phyloP scores from a whole-genome alignment of 768 basidiomycete genomes.

The Auricularia cornea region DNA sequence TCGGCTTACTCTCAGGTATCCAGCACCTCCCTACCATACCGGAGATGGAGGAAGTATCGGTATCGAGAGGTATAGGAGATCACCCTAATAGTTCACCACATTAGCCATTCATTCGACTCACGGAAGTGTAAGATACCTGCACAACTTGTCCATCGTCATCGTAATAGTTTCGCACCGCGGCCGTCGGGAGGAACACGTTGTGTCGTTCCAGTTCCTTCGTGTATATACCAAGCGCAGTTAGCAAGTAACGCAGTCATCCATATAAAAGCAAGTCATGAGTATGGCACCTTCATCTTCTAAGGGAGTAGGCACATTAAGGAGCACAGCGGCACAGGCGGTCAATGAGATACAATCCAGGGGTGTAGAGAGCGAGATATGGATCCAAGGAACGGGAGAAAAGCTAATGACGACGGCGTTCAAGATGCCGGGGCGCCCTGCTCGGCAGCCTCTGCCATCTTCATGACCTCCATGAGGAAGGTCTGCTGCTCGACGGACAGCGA shows the following conservation, averaged over 20 bases:
- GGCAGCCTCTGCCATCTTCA: conserved; percentile 54
- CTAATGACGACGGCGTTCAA: background rate
- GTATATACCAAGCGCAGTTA: too few species aligned
- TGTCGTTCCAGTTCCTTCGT: too few species aligned
- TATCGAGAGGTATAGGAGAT: background rate
- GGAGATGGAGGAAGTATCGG: background rate
- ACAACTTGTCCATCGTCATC: too few species aligned
- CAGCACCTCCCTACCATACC: background rate
- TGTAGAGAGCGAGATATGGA: background rate
- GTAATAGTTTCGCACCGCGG: too few species aligned
- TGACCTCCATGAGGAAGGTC: conserved; percentile 76
- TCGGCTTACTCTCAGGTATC: background rate
- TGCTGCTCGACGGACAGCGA: conserved; percentile 66
- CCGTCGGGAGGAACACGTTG: too few species aligned
- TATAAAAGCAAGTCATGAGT: too few species aligned
- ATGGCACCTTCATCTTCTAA: too few species aligned
- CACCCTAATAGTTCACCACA: background rate
- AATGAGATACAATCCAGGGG: background rate
- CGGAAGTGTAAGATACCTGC: too few species aligned
- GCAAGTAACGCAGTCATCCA: too few species aligned
- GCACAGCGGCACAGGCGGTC: too few species aligned
- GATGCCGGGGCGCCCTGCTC: conserved; percentile 6
- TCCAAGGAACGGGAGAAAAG: background rate
- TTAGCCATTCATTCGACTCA: too few species aligned
- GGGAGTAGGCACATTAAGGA: too few species aligned